phyloP scores from a whole-genome alignment of 164 flowering plant species.

The Vitis labrusca region DNA sequence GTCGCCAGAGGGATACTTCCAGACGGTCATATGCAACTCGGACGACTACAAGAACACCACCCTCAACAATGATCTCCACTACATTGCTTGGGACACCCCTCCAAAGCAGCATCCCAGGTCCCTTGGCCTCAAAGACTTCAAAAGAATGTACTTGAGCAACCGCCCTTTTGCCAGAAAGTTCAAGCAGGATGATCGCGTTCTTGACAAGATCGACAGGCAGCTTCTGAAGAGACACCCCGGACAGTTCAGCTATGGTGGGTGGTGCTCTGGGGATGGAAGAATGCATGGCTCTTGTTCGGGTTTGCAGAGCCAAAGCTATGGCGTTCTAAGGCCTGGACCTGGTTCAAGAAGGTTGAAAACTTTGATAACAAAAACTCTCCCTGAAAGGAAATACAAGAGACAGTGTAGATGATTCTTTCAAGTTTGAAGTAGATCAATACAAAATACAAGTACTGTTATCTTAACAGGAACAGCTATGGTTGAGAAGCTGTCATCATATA shows the following conservation, averaged over 20 bases:
- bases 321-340: slow-evolving; percentile 65
- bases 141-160: slow-evolving; percentile 55
- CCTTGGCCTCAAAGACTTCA: slow-evolving; percentile 61
- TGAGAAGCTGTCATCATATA: no score
- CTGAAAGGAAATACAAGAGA: slow-evolving; percentile 36
- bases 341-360: slow-evolving; percentile 66
- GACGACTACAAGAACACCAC: slow-evolving; percentile 66
- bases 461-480: no score
- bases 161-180: slow-evolving; percentile 86
- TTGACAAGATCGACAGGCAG: slow-evolving; percentile 68
- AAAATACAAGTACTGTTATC: no score
- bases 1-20: slow-evolving; percentile 93
- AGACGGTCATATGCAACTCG: slow-evolving; percentile 87
- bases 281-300: slow-evolving; percentile 22
- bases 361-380: slow-evolving; percentile 45
- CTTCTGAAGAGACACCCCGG: slow-evolving; percentile 45
- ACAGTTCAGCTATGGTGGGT: slow-evolving; percentile 64
- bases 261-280: slow-evolving; percentile 51
- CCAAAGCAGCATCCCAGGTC: slow-evolving; percentile 89
- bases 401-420: slow-evolving; percentile 52
- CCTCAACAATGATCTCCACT: slow-evolving; percentile 85
- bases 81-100: slow-evolving; percentile 87
- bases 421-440: no score
- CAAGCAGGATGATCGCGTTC: slow-evolving; percentile 57
- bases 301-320: slow-evolving; percentile 33